Percentiles rank a stretch among this genome's conserved stretches.
Conservation (phyloP, 805 yeast species). For the Candida glaebosa region DNA sequence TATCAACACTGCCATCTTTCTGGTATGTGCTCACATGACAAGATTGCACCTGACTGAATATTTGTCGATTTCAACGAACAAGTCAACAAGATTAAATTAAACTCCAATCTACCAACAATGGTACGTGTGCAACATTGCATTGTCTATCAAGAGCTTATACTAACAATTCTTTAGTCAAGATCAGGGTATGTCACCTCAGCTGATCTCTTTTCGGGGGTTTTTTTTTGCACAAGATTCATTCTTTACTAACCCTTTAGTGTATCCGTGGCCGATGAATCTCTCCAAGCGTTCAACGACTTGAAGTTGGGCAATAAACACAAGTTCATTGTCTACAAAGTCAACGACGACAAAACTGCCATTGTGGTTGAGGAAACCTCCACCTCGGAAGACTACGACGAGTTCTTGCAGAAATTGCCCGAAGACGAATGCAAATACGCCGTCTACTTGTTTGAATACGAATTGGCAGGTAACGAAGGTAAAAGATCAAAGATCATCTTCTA, state of each 20-base stretch:
- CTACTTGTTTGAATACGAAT: constrained; percentile 94
- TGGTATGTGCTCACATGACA: too few species aligned
- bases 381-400: constrained; percentile 74
- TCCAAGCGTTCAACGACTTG: constrained; percentile 91
- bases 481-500: constrained; percentile 67
- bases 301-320: constrained; percentile 89
- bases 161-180: too few species aligned
- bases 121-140: too few species aligned
- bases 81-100: too few species aligned
- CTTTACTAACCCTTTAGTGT: constrained; percentile 26
- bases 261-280: constrained; percentile 71
- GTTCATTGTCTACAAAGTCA: constrained; percentile 77
- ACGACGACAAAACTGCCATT: constrained; percentile 85
- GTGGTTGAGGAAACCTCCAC: constrained; percentile 82
- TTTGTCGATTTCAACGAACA: too few species aligned
- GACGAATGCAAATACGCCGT: constrained; percentile 95
- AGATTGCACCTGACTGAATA: too few species aligned
- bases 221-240: too few species aligned
- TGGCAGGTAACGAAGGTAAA: constrained; percentile 89
- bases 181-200: constrained; percentile 32
- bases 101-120: too few species aligned
- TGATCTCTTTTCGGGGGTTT: too few species aligned
- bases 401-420: constrained; percentile 88
- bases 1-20: too few species aligned
- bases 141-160: too few species aligned